phyloP scores from a whole-genome alignment of 202 grass and related monocot genomes.

The Panicum virgatum region DNA sequence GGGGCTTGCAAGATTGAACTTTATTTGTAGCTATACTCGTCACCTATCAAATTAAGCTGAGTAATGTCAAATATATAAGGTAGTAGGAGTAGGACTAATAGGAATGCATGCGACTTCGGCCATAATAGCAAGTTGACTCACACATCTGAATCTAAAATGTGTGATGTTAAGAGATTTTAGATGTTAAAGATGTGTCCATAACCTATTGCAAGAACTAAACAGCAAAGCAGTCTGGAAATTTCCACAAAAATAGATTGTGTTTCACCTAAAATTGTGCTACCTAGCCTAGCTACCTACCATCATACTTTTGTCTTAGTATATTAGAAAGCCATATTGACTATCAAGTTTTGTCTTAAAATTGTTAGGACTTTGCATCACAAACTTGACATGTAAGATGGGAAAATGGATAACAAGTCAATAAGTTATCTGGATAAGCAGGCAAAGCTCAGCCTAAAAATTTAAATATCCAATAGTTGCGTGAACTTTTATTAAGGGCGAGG shows the following conservation, averaged over 20 bases:
- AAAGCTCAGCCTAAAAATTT: neutral
- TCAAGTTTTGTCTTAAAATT: neutral
- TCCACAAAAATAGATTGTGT: neutral
- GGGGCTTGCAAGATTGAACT: neutral
- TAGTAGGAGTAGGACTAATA: neutral
- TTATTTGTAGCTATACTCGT: neutral
- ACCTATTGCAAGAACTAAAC: neutral
- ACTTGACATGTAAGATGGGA: neutral
- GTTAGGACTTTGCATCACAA: neutral
- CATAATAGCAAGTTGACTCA: neutral
- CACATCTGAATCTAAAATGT: neutral
- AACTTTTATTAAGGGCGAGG: neutral
- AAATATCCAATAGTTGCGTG: neutral
- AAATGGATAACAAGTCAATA: neutral
- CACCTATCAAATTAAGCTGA: neutral
- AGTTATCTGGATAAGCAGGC: neutral
- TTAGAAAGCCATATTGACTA: neutral
- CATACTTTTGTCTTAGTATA: neutral
- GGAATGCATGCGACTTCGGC: too few species aligned
- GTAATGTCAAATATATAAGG: neutral
- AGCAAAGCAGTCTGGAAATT: neutral
- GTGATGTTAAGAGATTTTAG: neutral
- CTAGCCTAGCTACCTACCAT: neutral
- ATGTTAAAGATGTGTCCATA: neutral
- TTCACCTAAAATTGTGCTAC: neutral